Evolutionary conservation across 192 early-diverging fungal species (phyloP).

Genomic region (Dimargaris verticillata): DNA sequence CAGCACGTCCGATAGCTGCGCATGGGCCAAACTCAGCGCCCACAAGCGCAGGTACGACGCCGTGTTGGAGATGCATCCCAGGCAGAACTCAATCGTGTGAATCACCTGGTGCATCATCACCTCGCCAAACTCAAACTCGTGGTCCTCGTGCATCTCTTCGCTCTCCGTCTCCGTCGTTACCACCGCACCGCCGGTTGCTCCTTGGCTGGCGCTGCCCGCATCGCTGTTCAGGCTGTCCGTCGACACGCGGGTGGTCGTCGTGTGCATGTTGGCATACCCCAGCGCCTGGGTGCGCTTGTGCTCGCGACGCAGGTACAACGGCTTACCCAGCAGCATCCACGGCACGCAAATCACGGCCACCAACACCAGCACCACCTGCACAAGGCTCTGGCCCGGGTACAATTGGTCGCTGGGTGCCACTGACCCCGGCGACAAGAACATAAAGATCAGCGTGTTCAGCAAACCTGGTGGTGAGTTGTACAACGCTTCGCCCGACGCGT

Average conservation of each 20-base stretch:
- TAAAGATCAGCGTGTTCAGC: slow-evolving; percentile 97
- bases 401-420: slow-evolving; percentile 51
- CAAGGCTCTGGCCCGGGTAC: slow-evolving; percentile 66
- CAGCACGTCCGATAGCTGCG: slow-evolving; percentile 90
- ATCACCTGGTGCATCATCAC: slow-evolving; percentile 94
- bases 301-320: slow-evolving; percentile 65
- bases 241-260: slow-evolving; percentile 26
- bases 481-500: slow-evolving; percentile 38
- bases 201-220: no score
- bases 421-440: slow-evolving; percentile 87
- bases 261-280: slow-evolving; percentile 56
- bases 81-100: slow-evolving; percentile 97
- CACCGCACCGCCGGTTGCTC: slow-evolving; percentile 31
- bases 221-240: slow-evolving; percentile 25
- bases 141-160: slow-evolving; percentile 46
- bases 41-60: slow-evolving; percentile 97
- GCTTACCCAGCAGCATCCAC: slow-evolving; percentile 94
- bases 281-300: slow-evolving; percentile 53
- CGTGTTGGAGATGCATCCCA: slow-evolving; percentile 93
- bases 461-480: slow-evolving; percentile 74
- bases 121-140: slow-evolving; percentile 84
- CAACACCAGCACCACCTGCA: slow-evolving; percentile 70
- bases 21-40: slow-evolving; percentile 95
- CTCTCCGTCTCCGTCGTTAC: slow-evolving; percentile 24
- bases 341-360: slow-evolving; percentile 81